phyloP scores from a whole-genome alignment of 2,329 filamentous ascomycete species.

The Nigrospora sphaerica region DNA sequence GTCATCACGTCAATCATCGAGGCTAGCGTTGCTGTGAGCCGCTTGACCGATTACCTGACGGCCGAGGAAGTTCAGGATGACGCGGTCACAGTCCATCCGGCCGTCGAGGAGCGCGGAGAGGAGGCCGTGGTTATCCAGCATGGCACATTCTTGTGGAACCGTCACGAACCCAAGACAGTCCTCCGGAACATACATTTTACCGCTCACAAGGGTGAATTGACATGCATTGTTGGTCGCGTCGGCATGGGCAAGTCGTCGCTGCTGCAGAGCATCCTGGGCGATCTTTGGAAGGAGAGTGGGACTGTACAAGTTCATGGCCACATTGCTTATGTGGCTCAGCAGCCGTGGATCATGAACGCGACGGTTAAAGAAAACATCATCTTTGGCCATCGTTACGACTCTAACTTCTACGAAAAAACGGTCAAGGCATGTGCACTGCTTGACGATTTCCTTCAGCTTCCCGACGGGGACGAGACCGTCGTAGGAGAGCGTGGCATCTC shows the following conservation, averaged over 20 bases:
- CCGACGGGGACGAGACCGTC: conserved; percentile 92
- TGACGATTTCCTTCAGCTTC: conserved; percentile 86
- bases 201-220: conserved; percentile 86
- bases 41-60: conserved; percentile 75
- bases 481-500: conserved; percentile 97
- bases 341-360: conserved; percentile 95
- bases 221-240: conserved; percentile 90
- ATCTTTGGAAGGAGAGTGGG: conserved; percentile 84
- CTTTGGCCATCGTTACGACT: conserved; percentile 91
- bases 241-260: conserved; percentile 92
- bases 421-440: conserved; percentile 83
- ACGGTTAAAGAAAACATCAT: conserved; percentile 96
- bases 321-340: conserved; percentile 87
- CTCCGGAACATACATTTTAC: conserved; percentile 82
- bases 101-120: conserved; percentile 71
- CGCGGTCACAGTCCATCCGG: conserved; percentile 63
- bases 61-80: conserved; percentile 87
- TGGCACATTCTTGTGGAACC: conserved; percentile 92
- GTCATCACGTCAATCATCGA: conserved; percentile 96
- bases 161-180: conserved; percentile 62
- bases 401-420: conserved; percentile 88
- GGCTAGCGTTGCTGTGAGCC: conserved; percentile 82
- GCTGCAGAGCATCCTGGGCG: conserved; percentile 79
- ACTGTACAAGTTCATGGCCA: conserved; percentile 75
- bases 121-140: conserved; percentile 79